Base-by-base conservation (phyloP, 257 asterid species). In the Salvia splendens region DNA sequence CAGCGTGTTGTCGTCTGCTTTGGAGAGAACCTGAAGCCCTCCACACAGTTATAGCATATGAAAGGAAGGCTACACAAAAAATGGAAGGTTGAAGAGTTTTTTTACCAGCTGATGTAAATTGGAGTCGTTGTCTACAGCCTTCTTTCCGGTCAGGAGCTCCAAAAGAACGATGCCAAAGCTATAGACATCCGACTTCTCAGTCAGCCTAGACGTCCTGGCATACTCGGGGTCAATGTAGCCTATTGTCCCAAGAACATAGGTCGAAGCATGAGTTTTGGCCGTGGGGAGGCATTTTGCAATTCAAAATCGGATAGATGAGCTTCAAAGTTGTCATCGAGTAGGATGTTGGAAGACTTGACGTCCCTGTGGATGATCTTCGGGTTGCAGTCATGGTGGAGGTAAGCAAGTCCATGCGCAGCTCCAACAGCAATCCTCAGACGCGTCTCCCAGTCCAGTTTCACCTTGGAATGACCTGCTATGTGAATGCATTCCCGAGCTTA, bases 221-320 rank as follows among this genome's bases (percentile, higher is more conserved):
- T 94, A 94, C 73, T 87, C 99, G 0, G 99, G 99, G 65, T 94
- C 99, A 24, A 94, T 94, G 81, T 94, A 94, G 53, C 99, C 99
- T 58, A 94, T 91, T 4, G 99, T 94, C 53, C 99, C 99, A 20
- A 94, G 83, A 17, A 94, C 99, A 60, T 77, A 85, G 0, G 99
- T 94, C 16, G 97, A 94, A 8, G 96, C 95, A 76, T 94, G 95
- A 62, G 91, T 80, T 76, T 85, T 91, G 0, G 97, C 80, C 11
- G 80, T 9, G 1, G 96, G 86, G 45, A 94, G 61, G 52, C 82
- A 80, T 76, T 87, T 91, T 0, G 99, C 99, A 17, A 86, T 85
- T 38, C 99, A 66, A 94, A 94, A 84, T 94, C 99, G 2, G 99
- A 91, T 3, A 94, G 84, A 73, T 85, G 99, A 48, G 97, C 96